Base-by-base conservation (phyloP, 257 asterid genomes). In the Lavandula angustifolia region DNA sequence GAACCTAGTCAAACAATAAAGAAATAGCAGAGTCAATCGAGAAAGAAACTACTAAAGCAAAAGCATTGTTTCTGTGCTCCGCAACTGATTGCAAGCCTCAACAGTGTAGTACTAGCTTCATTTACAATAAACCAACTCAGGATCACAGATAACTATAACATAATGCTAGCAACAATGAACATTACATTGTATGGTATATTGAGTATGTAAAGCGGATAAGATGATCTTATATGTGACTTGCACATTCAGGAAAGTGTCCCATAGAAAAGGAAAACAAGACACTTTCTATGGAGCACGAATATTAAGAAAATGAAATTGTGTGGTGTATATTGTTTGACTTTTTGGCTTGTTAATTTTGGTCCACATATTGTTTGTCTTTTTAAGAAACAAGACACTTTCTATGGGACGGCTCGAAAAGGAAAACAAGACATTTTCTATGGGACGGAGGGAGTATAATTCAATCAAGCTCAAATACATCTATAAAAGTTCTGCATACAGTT, bases 1-100 rank as follows among this genome's bases (percentile, higher is more conserved):
- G 96, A 81, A 94, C 99, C 99, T 94, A 54, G 75, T 9, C 60
- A 38, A 56, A 35, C 34, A 64, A 56, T 51, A 68, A 33, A 41
- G 52, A 29, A 59, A 75, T 22, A 14, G 32, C 32, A 34, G 22
- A 52, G 47, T 47, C 71, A 71, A 58, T 34, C 14, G 34, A 16
- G 50, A 53, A 13, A 55, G 35, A 59, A 63, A 29, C 34, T 54
- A 55, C 42, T 42, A 12, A 38, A 58, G 35, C 53, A 47, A 55
- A 50, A 62, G 9, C 43, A 48, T 32, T 38, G 41, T 49, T 43
- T 34, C 1, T 44, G 32, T 38, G 10, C n/a, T 31, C 38, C 57
- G 47, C 47, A 35, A 35, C 22, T 11, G 4, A 32, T 31, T 49
- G 44, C 56, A 46, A n/a, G 53, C 62, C 37, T 41, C 34, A 47